Evolutionary conservation across 148 eudicot genomes (phyloP), one percentile per base, ranked within the genome.

Genomic region (Persicaria tinctoria): DNA sequence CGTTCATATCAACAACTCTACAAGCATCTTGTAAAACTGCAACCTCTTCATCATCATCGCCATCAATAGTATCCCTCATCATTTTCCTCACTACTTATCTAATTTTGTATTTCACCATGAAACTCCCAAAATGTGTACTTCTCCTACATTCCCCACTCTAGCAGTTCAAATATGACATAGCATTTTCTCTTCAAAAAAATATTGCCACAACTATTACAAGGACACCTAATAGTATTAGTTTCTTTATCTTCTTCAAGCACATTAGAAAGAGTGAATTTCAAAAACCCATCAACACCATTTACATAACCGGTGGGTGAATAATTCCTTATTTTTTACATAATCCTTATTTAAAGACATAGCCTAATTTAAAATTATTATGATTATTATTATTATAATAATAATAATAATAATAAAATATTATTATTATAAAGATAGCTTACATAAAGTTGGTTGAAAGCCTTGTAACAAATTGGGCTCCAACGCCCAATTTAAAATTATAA

Each of bases 311-410:
- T 10, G 5, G 23, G 20, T 13, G 46, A 44, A 46, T 20, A 53
- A 56, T 77, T 20, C 46, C 20, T 72, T 46, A 77, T 46, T 71
- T 71, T 77, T 77, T 41, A 71, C 57, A 69, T 70, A 56, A 1
- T 41, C 74, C 55, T 77, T 77, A 48, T 77, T 72, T 18, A 70
- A 18, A 68, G 59, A 38, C 73, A 68, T 68, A 51, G 0, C 23
- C 23, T 20, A 20, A 20, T 20, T 20, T 20, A 20, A 20, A 20
- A 20, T 20, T 20, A 20, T 20, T 20, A 20, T 20, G 0, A 20
- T 20, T 20, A 20, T 20, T 20, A 20, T 20, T 20, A 20, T 20
- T 20, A 20, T 20, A 20, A 20, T 20, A 20, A 20, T 20, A 20
- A 20, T 20, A 20, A 20, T n/a, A n/a, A n/a, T 20, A 20, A 20